Base-by-base conservation (phyloP, 495 filamentous ascomycete species). In the Xylaria flabelliformis region DNA sequence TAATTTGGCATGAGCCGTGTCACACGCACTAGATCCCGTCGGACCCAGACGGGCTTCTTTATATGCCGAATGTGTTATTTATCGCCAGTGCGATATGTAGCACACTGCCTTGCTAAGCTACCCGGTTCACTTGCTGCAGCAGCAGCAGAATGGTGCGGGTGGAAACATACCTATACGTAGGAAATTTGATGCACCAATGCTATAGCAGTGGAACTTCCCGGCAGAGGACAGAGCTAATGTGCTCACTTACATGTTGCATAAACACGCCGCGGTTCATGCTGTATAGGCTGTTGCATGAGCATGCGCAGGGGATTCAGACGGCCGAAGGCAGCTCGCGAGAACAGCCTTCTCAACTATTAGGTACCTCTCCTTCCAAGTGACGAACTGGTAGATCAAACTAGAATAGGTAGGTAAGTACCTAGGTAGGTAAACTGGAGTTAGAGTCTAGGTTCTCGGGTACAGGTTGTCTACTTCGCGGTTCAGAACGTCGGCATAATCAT, bases 221-320 rank as follows among this genome's bases (percentile, higher is more conserved):
- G 48, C 19, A 55, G 48, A 55, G 29, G 15, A 32, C 12, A 24
- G 26, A 24, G 7, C 15, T 24, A 19, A 42, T 56, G 21, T 67
- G 44, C 65, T 56, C 50, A 9, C 42, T 1, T 67, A 67, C 36
- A 26, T 42, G 1, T 4, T 55, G 32, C 50, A 55, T 67, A 48
- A 13, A 24, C n/a, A 55, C 34, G 65, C 48, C 50, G 50, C 50
- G 13, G 48, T 56, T 67, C 50, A 56, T 67, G 32, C 48, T 36
- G 29, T 56, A 44, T 51, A 32, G 44, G 21, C 15, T 19, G 13
- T 26, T 46, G 61, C 41, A 64, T 64, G n/a, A 64, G 63, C 26
- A 64, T 64, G n/a, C 46, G 44, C 26, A 44, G 34, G 41, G 15
- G 41, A 46, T 46, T 6, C 26, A 19, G 36, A n/a, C 15, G 34